These are phyloP conservation scores for Chaetomium sp. DNA, from an alignment of 2,329 filamentous ascomycete species.

Conservation along the genomic window DNA sequence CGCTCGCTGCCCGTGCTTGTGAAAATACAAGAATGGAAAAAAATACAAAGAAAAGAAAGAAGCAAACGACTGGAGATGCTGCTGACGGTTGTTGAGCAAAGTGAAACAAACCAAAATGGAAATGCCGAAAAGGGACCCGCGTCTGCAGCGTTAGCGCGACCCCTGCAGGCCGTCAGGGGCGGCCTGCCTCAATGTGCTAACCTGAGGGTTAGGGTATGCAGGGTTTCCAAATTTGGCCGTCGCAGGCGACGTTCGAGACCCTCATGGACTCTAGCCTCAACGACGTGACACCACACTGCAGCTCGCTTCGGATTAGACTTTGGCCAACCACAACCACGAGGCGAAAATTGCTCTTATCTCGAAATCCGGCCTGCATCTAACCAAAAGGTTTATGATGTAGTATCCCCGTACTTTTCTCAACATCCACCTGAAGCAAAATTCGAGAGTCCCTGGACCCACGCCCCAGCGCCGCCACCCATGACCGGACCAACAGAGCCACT, in stretches of 20 bases:
- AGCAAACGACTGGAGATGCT: constrained; percentile 11
- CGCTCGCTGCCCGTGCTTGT: constrained; percentile 5
- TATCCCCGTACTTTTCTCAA: no score
- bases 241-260: background rate
- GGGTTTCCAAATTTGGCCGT: no score
- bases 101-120: background rate
- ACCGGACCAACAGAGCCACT: no score
- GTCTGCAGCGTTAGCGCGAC: background rate
- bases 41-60: constrained; percentile 21
- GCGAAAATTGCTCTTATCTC: no score
- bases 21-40: background rate
- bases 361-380: no score
- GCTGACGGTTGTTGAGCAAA: constrained; percentile 1
- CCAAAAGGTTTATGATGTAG: no score
- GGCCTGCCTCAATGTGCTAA: no score
- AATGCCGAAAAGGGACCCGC: background rate
- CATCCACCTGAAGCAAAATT: no score
- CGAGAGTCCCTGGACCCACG: no score
- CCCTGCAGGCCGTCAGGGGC: constrained; percentile 3
- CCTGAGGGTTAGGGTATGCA: background rate
- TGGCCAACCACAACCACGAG: background rate
- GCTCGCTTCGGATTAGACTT: background rate
- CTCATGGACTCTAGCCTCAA: background rate
- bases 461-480: no score
- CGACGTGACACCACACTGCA: background rate